Conservation (phyloP, 2,329 filamentous ascomycete genomes). For the Hymenoscyphus albidus region DNA sequence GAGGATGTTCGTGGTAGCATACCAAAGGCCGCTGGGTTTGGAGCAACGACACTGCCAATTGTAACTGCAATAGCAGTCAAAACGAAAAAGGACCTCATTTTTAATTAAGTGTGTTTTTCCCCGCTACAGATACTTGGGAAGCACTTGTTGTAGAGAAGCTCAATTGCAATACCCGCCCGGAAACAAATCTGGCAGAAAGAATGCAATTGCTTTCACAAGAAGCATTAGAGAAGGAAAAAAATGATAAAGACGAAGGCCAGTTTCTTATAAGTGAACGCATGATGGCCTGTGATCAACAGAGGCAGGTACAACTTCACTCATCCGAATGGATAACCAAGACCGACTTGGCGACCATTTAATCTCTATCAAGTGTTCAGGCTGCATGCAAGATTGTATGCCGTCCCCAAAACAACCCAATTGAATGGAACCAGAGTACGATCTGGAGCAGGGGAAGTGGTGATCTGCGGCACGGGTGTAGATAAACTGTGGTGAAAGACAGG, state of each 20-base stretch:
- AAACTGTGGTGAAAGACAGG: not conserved
- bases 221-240: not conserved
- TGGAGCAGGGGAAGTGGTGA: not conserved
- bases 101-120: not conserved
- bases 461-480: not conserved
- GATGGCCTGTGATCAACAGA: not conserved
- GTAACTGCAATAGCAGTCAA: slow-evolving; percentile 5
- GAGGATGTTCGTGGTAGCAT: slow-evolving; percentile 4
- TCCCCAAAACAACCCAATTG: not conserved
- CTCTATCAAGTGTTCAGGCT: slow-evolving; percentile 1
- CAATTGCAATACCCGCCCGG: not conserved
- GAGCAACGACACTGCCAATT: slow-evolving; percentile 5
- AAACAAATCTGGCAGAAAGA: not conserved
- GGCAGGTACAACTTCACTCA: slow-evolving; percentile 3
- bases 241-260: not conserved
- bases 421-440: not conserved
- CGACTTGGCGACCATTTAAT: slow-evolving; percentile 2
- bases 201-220: not conserved
- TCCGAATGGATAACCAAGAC: not conserved
- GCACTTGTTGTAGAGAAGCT: not conserved
- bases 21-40: slow-evolving; percentile 6
- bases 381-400: slow-evolving; percentile 3
- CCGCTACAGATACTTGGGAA: not conserved
- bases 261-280: not conserved
- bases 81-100: slow-evolving; percentile 7